phyloP scores from a whole-genome alignment of 1,284 basidiomycete genomes.

The Heterobasidion annosum region DNA sequence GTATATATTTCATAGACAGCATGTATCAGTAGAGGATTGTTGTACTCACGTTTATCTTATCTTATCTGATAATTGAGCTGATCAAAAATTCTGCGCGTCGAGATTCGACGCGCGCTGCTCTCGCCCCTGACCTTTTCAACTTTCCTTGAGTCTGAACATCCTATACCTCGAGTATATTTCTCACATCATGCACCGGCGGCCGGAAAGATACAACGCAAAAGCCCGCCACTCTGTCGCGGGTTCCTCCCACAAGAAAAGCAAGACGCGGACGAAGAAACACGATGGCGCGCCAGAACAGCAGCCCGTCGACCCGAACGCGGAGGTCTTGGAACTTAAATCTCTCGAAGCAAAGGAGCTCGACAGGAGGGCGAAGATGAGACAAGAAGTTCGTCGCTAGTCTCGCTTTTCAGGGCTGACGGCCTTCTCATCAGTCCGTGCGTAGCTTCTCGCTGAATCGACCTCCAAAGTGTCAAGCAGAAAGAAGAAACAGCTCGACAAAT shows the following conservation, averaged over 20 bases:
- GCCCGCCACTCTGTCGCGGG: conserved; percentile 52
- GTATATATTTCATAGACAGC: too few relatives aligned
- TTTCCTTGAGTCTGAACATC: too few relatives aligned
- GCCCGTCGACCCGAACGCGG: conserved; percentile 45
- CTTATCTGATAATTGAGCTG: too few relatives aligned
- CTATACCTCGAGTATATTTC: not conserved
- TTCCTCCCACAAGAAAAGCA: conserved; percentile 40
- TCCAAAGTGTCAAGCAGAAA: conserved; percentile 73
- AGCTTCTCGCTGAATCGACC: conserved; percentile 47
- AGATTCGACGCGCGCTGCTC: too few relatives aligned
- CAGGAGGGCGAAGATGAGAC: conserved; percentile 46
- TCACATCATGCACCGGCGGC: conserved; percentile 8
- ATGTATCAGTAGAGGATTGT: too few relatives aligned
- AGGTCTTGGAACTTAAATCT: conserved; percentile 48
- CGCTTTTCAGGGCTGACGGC: not conserved
- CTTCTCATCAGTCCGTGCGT: not conserved
- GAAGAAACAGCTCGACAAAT: conserved; percentile 76
- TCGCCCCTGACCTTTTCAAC: too few relatives aligned
- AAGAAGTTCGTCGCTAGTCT: conserved; percentile 41
- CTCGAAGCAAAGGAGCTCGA: conserved; percentile 54
- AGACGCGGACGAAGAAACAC: conserved; percentile 14
- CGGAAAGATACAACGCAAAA: conserved; percentile 46
- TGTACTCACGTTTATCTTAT: too few relatives aligned
- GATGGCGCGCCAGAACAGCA: not conserved
- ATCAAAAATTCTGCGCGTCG: too few relatives aligned